phyloP scores from a whole-genome alignment of 495 filamentous ascomycete genomes.

The Bathelium albidoporum region DNA sequence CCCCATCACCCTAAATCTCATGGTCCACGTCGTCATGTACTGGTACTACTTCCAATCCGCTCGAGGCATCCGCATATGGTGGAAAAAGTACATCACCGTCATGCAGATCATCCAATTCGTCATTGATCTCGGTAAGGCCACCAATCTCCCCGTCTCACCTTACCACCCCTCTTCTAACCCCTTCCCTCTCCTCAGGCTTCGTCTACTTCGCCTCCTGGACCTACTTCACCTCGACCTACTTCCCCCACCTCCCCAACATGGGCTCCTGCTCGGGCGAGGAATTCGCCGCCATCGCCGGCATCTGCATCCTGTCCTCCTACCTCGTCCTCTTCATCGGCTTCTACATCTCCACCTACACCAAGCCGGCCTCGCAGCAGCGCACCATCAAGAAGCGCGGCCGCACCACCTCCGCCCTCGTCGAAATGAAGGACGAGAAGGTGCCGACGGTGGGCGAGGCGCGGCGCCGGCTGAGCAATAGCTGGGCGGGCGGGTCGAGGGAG shows the following conservation, averaged over 20 bases:
- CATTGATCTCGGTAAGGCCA: slow-evolving; percentile 59
- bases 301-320: slow-evolving; percentile 85
- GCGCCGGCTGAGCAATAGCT: slow-evolving; percentile 20
- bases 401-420: slow-evolving; percentile 31
- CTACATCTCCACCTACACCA: slow-evolving; percentile 96
- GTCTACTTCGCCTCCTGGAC: slow-evolving; percentile 38
- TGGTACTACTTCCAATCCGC: slow-evolving; percentile 77
- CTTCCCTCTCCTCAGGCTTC: slow-evolving; percentile 34
- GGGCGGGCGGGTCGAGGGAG: background rate
- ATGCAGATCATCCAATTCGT: slow-evolving; percentile 78
- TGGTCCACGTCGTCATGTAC: slow-evolving; percentile 66
- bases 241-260: slow-evolving; percentile 65
- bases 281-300: slow-evolving; percentile 90
- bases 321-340: slow-evolving; percentile 97
- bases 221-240: slow-evolving; percentile 73
- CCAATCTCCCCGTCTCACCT: background rate
- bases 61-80: slow-evolving; percentile 73
- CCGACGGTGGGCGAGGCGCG: slow-evolving; percentile 31
- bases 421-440: slow-evolving; percentile 39
- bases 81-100: slow-evolving; percentile 84
- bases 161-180: background rate
- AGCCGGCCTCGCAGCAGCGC: slow-evolving; percentile 33
- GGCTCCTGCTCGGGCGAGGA: slow-evolving; percentile 93
- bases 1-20: slow-evolving; percentile 65
- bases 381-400: slow-evolving; percentile 26